Evolutionary conservation across 73 alveolate species (phyloP).

Genomic region (Paramecium pentaurelia): DNA sequence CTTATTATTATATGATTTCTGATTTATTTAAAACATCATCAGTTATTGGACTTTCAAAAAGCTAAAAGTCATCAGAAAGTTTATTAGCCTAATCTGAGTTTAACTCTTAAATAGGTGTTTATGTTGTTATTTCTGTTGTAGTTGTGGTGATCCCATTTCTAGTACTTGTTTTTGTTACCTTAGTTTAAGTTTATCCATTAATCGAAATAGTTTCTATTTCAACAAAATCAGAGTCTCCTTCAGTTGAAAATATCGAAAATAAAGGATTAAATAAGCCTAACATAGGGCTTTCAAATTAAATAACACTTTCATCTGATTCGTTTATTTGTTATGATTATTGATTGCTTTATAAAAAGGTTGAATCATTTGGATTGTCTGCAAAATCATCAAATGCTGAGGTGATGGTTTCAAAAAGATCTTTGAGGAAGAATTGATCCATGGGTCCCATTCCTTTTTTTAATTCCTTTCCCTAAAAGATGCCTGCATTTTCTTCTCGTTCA

Average conservation of each 20-base stretch:
- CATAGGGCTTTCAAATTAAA: not conserved
- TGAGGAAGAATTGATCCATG: not conserved
- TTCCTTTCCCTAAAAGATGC: not conserved
- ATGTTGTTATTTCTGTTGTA: not conserved
- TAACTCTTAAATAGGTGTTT: not conserved
- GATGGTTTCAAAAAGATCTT: not conserved
- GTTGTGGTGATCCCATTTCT: not conserved
- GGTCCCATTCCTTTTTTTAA: not conserved
- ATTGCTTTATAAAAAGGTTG: not conserved
- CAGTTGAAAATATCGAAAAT: not conserved
- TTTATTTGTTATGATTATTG: not conserved
- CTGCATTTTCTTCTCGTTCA: not conserved
- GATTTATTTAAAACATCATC: not conserved
- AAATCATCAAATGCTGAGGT: not conserved
- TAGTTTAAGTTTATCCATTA: not conserved
- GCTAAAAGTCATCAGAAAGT: not conserved
- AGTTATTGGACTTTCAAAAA: not conserved
- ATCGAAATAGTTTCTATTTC: not conserved
- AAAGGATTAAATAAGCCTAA: not conserved
- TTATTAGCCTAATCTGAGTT: not conserved
- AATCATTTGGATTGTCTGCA: not conserved
- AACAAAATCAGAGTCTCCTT: not conserved
- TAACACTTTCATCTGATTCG: not conserved
- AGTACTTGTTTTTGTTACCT: not conserved
- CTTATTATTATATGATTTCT: not conserved